Evolutionary conservation across 306 rosid species (phyloP), one percentile per base, ranked within the genome.

Genomic region (Quercus gilva): DNA sequence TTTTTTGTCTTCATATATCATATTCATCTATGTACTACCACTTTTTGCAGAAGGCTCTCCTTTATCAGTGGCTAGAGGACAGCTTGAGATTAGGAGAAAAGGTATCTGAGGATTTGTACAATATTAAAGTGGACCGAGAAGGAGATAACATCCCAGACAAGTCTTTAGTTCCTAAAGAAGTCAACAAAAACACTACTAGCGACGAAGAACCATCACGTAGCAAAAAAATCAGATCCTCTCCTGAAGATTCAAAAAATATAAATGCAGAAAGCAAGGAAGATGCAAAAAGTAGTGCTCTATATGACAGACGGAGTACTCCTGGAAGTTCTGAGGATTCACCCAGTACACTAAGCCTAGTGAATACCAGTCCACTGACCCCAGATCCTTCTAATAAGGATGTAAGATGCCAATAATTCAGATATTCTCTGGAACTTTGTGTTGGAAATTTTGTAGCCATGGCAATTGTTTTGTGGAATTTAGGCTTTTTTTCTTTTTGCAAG

Each of bases 1-100:
- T 37, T 37, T 37, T 37, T 37, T 37, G 45, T 37, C 11, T 60
- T 69, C 20, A 28, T 75, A 55, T 21, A 23, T 25, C 33, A 72
- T 49, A 73, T 70, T 78, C 35, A 71, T 45, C 33, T 43, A 25
- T 69, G 55, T 69, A 69, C 71, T 23, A 76, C 28, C 75, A 74
- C 61, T 74, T 78, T 43, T 53, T 78, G 87, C 85, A 92, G 98
- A 90, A 70, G 61, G 80, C 86, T 74, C 80, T 95, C 61, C 84
- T 81, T 41, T 91, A 89, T 80, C 96, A 87, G 55, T 92, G 99
- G 99, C 79, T 95, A 61, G 96, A 92, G 76, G 99, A 92, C 74
- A 79, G 97, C 83, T 87, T 94, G 88, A 91, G 88, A 76, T 80
- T 90, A 55, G 97, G 95, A 56, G 92, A 88, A 86, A 88, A 85